phyloP scores from a whole-genome alignment of 176 grass and related monocot species.

The Carex parvula region DNA sequence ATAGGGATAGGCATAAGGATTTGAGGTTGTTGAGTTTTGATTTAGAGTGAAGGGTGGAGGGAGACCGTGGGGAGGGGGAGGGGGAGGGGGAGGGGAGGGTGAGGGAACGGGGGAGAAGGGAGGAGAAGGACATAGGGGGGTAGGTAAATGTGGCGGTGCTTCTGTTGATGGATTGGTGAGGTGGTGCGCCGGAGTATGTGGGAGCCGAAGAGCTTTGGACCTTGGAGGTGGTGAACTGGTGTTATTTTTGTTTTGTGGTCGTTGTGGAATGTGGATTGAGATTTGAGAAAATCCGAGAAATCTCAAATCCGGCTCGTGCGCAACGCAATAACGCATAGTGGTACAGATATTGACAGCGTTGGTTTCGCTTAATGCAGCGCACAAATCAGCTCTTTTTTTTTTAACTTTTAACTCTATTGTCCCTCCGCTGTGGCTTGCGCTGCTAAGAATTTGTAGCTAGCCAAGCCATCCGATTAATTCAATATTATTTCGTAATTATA shows the following conservation, averaged over 20 bases:
- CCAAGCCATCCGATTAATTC: no score
- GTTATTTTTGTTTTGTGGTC: neutral
- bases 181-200: neutral
- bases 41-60: neutral
- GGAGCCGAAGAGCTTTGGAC: neutral
- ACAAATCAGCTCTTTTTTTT: no score
- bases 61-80: neutral
- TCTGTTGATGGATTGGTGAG: neutral
- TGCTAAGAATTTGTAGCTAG: no score
- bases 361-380: no score
- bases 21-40: conserved; percentile 4
- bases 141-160: conserved; percentile 5
- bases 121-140: conserved; percentile 32
- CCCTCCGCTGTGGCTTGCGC: no score
- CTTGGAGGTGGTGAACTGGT: no score
- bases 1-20: no score
- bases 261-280: neutral
- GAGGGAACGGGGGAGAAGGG: conserved; percentile 31
- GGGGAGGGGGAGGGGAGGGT: neutral
- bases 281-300: neutral
- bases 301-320: neutral
- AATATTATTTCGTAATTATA: no score
- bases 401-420: no score
- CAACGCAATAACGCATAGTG: no score
- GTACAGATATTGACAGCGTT: no score